Evolutionary conservation across 495 filamentous ascomycete genomes (phyloP).

Genomic region (Xylaria palmicola): DNA sequence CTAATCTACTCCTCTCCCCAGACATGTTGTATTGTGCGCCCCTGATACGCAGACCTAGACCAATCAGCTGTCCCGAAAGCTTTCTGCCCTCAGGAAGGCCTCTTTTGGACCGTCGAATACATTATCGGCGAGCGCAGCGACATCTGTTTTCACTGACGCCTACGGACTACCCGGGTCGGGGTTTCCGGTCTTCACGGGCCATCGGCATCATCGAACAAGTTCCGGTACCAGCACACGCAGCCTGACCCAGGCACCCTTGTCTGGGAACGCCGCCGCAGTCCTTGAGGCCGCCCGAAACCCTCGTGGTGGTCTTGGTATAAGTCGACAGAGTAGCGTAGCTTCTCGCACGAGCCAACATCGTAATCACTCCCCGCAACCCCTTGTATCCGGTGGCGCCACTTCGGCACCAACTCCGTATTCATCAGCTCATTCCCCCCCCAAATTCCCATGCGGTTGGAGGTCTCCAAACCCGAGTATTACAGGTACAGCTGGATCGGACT

Average conservation of each 20-base stretch:
- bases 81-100: conserved; percentile 72
- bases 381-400: no score
- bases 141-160: conserved; percentile 36
- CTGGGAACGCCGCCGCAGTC: conserved; percentile 27
- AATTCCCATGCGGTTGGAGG: no score
- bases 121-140: conserved; percentile 62
- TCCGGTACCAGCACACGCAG: conserved; percentile 57
- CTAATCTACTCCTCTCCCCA: not conserved
- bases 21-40: not conserved
- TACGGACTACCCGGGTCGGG: conserved; percentile 35
- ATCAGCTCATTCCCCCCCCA: no score
- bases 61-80: conserved; percentile 86
- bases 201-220: conserved; percentile 44
- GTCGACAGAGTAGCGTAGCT: conserved; percentile 44
- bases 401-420: no score
- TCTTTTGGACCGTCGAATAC: conserved; percentile 78
- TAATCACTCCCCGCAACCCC: conserved; percentile 39
- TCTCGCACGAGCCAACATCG: conserved; percentile 42
- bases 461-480: conserved; percentile 32
- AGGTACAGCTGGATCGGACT: conserved; percentile 35
- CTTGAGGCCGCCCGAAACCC: conserved; percentile 33
- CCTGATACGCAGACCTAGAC: conserved; percentile 52
- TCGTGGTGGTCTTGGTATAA: conserved; percentile 35
- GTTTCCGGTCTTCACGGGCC: conserved; percentile 39
- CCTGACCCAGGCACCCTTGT: conserved; percentile 42